Evolutionary conservation across 805 yeast genomes (phyloP), one percentile per base, ranked within the genome.

Genomic region (Metschnikowia bowlesiae): DNA sequence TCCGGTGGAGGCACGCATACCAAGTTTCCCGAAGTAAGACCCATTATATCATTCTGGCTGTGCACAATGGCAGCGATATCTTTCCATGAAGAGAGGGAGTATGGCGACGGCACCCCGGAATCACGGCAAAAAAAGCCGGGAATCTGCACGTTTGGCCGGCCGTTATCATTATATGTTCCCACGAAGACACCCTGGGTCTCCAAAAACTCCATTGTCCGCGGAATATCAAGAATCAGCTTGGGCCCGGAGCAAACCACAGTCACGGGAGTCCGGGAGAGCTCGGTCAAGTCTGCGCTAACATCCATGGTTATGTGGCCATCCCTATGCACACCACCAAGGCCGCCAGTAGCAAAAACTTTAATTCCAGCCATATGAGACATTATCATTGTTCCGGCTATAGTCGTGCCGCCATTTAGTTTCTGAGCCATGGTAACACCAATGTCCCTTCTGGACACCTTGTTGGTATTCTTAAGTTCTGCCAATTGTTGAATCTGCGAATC

Each of bases 161-260:
- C 81, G 10, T 57, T 58, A 6, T 79, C 79, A 11, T 84, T 83
- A 52, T 67, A 68, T 0, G 96, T 89, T 5, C 85, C 79, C 8
- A 89, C 96, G 58, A 85, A 85, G 0, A 89, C 96, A 11, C 97
- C 97, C 66, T 89, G 90, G 0, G 97, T 89, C 65, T 89, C 97
- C 47, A 89, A 71, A 61, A 84, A 88, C 64, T 89, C 97, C 77
- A 89, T 74, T 0, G 97, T 90, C 54, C 85, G 75, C 8, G 78
- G 82, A 48, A 90, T 84, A 60, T 89, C 97, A 49, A 89, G 70
- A 47, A 89, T 89, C 36, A 90, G 82, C 63, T 89, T 89, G 1
- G 96, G 96, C 0, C 97, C 97, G 7, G 96, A 84, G 63, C 96
- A 89, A 8, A 89, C 91, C n/a, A 89, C 96, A 0, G 89, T 83